These are phyloP conservation scores for Berberis thunbergii DNA, from an alignment of 164 flowering plant species.

Conservation along the genomic window DNA sequence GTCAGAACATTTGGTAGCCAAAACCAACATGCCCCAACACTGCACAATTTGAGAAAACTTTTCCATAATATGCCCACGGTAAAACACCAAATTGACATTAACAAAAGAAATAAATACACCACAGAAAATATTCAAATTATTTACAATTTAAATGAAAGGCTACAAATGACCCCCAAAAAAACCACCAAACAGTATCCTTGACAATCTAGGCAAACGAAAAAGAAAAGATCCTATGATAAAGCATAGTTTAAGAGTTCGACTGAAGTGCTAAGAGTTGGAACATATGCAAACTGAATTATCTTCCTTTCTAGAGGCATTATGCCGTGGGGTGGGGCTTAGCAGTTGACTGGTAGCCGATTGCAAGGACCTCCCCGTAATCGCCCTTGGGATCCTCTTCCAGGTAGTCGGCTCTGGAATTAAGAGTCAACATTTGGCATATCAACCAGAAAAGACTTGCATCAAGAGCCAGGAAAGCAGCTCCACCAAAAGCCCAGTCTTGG, in stretches of 20 bases:
- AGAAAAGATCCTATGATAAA: slow-evolving; percentile 2
- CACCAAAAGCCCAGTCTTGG: slow-evolving; percentile 48
- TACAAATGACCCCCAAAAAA: background rate
- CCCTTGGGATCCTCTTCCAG: slow-evolving; percentile 31
- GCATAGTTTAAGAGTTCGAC: background rate
- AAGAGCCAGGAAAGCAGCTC: slow-evolving; percentile 37
- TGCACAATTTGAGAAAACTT: too few relatives aligned
- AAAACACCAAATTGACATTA: background rate
- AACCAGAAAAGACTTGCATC: slow-evolving; percentile 41
- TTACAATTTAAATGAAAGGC: background rate
- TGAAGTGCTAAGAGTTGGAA: background rate
- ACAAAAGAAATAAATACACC: background rate
- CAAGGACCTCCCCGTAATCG: slow-evolving; percentile 27
- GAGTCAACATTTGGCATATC: slow-evolving; percentile 35
- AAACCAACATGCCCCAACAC: too few relatives aligned
- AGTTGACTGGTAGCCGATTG: slow-evolving; percentile 11
- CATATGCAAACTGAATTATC: background rate
- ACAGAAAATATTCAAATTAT: background rate
- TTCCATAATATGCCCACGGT: too few relatives aligned
- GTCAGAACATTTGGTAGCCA: too few relatives aligned
- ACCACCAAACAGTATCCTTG: background rate
- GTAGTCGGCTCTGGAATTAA: slow-evolving; percentile 33
- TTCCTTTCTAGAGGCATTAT: background rate
- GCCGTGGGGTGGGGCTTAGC: background rate
- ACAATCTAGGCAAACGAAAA: background rate